Conservation (phyloP, 768 basidiomycete species). For the Mycena capillaripes region DNA sequence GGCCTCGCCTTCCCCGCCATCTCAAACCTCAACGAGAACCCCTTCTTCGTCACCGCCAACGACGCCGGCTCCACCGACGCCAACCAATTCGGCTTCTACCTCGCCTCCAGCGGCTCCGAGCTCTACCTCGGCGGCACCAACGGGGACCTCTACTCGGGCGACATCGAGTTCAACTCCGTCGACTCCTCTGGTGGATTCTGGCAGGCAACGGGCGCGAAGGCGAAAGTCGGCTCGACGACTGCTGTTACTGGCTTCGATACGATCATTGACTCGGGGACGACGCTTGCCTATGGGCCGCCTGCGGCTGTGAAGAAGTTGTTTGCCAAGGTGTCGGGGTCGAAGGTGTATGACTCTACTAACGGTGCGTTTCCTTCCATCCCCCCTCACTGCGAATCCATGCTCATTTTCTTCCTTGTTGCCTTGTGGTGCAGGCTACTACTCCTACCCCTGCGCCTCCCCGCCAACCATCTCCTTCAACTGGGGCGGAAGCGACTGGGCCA, state of each 20-base stretch:
- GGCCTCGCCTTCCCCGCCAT: constrained; percentile 54
- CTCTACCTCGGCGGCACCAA: constrained; percentile 67
- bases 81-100: constrained; percentile 59
- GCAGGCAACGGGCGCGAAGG: constrained; percentile 38
- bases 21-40: constrained; percentile 46
- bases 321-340: constrained; percentile 13
- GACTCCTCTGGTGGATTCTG: constrained; percentile 42
- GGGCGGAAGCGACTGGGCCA: constrained; percentile 52
- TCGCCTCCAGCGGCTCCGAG: constrained; percentile 56
- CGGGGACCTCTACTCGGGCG: constrained; percentile 56
- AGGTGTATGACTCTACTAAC: constrained; percentile 16
- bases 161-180: constrained; percentile 48
- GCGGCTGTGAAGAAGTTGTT: constrained; percentile 39
- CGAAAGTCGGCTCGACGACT: constrained; percentile 22
- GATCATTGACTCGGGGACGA: constrained; percentile 54
- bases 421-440: not conserved
- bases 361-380: not conserved
- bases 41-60: constrained; percentile 58
- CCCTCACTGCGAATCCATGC: too few species aligned
- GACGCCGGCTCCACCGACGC: constrained; percentile 45
- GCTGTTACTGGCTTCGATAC: constrained; percentile 31
- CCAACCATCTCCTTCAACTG: constrained; percentile 51
- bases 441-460: constrained; percentile 40
- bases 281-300: constrained; percentile 47
- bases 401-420: not conserved